Conservation (phyloP, 176 grass and related monocot genomes). For the Bonia amplexicaulis region DNA sequence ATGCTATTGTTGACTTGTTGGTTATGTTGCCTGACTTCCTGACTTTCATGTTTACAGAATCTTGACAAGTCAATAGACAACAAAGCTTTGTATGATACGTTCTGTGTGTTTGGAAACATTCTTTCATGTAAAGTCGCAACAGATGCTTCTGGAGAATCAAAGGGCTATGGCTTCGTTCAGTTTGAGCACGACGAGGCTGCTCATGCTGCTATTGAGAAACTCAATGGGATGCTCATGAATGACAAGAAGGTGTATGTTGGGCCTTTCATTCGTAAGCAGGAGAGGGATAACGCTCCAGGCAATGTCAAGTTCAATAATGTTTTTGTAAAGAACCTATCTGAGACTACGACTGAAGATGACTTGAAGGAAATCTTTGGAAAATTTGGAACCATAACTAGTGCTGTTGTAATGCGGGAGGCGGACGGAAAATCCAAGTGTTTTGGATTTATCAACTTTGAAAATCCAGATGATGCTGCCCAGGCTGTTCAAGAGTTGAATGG, state of each 20-base stretch:
- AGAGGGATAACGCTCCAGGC: slow-evolving; percentile 54
- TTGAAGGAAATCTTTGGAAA: slow-evolving; percentile 78
- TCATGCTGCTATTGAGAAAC: slow-evolving; percentile 68
- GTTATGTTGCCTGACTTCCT: neutral
- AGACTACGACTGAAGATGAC: slow-evolving; percentile 72
- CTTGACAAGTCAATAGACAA: slow-evolving; percentile 88
- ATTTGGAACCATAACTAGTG: slow-evolving; percentile 81
- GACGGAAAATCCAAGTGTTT: slow-evolving; percentile 98
- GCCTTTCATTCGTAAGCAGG: slow-evolving; percentile 81
- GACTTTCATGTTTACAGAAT: slow-evolving; percentile 49
- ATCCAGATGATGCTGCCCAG: slow-evolving; percentile 60
- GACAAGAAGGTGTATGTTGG: slow-evolving; percentile 94
- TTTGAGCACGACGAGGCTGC: slow-evolving; percentile 87
- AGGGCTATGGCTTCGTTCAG: slow-evolving; percentile 96
- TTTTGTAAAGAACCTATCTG: slow-evolving; percentile 89
- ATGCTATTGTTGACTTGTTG: neutral
- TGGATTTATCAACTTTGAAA: slow-evolving; percentile 97
- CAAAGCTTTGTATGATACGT: slow-evolving; percentile 70
- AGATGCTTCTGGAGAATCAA: slow-evolving; percentile 73
- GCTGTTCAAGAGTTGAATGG: slow-evolving; percentile 86
- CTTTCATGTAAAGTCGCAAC: slow-evolving; percentile 94
- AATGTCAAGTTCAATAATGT: slow-evolving; percentile 82
- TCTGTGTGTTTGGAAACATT: slow-evolving; percentile 79
- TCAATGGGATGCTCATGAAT: slow-evolving; percentile 84
- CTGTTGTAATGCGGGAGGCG: slow-evolving; percentile 75